Evolutionary conservation across 2,329 filamentous ascomycete genomes (phyloP), one percentile per base, ranked within the genome.

Genomic region (Penicillium sp.): DNA sequence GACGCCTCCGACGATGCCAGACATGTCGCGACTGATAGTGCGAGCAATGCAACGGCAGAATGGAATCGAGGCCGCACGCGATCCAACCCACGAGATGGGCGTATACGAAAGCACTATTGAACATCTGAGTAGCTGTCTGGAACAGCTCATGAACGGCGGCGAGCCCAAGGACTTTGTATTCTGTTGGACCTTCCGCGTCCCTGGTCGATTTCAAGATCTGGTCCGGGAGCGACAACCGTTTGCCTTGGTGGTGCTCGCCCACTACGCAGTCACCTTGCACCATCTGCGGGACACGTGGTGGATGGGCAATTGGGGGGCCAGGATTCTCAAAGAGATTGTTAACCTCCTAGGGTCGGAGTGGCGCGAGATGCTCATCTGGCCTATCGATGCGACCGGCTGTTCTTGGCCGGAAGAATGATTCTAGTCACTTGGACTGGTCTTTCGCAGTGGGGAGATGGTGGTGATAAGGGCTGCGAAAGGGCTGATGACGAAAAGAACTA

Each of bases 231-330:
- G 70, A 15, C 59, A 63, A 15, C 73, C 75, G 0, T 74, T 78
- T 51, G 74, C 75, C 1, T 55, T 79, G 8, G 68, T 74, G 12
- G 64, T 78, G 13, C 63, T 78, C 4, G 75, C 74, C 2, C 71
- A 79, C 52, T 78, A 73, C 52, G 70, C 70, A 0, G 71, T 78
- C 7, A 51, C 76, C 3, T 74, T 89, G 40, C 85, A 85, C 63
- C 79, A 79, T 27, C 75, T 87, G 55, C 81, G 86, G 54, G 69
- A 76, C 13, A 74, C 85, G 13, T 90, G 87, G 87, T 90, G 87
- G 87, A 73, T 89, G 23, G 79, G 84, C 17, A 85, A 86, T 32
- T 85, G 88, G 62, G 81, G 85, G 7, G 79, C 81, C 13, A 80
- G 84, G 49, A 84, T 90, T 60, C 82, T 90, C 13, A 80, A 84